Evolutionary conservation across 1,284 basidiomycete genomes (phyloP), one percentile per base, ranked within the genome.

Genomic region (Cryptococcus sp.): DNA sequence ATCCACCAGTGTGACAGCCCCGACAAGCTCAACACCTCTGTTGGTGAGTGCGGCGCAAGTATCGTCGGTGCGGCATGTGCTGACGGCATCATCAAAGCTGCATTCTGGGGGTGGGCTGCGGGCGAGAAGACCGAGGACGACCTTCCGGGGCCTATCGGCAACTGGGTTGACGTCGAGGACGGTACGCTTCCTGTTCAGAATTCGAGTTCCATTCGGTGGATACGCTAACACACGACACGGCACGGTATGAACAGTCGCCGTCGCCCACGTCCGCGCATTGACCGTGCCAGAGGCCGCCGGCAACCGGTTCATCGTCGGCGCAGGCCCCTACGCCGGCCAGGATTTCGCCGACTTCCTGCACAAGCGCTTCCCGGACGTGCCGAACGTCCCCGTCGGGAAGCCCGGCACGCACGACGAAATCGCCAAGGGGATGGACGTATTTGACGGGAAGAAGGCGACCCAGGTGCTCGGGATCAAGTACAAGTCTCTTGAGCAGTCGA

Each of bases 81-180:
- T 48, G 18, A 35, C 13, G 23, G 15, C 11, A 5, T 4, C 21
- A 42, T 18, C 46, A 15, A 45, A 73, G 69, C 65, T 15, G 63
- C 21, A 38, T 67, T 81, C 50, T 79, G 77, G 68, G 61, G 58
- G 8, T 71, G 79, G 66, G 60, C 78, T 36, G 71, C 73, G 23
- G 79, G 78, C 18, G 63, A 73, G 55, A 76, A 77, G 62, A 72
- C 65, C 28, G 68, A 79, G 56, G 54, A 71, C 16, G 75, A 75
- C 24, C 71, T 77, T 20, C 55, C 63, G n/a, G 64, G 57, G 4
- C 63, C 69, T 0, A 66, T 63, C 5, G 78, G 79, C 15, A 78
- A 76, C 70, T 86, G 79, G 75, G 80, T 85, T 37, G 84, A 87
- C 59, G 85, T 86, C 1, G 79, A 84, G 13, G 68, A 70, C 43